Evolutionary conservation across 1,139 yeast genomes (phyloP).

Genomic region (Casaregolazyma lundiana): DNA sequence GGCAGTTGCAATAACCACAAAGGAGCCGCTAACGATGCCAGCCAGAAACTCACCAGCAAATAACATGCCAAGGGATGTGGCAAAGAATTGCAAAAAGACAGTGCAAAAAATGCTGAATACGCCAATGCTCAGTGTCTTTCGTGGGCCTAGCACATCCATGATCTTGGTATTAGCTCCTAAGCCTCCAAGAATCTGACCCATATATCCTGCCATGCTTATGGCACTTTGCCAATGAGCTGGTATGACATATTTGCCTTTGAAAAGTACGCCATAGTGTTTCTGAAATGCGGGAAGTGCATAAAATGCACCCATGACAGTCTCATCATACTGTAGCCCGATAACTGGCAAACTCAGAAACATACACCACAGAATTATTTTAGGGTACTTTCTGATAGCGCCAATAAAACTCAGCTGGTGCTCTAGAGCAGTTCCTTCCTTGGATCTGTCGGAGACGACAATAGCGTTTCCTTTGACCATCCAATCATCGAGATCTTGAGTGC

Average conservation of each 20-base stretch:
- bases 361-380: slow-evolving; percentile 42
- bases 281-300: slow-evolving; percentile 10
- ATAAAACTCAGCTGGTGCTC: slow-evolving; percentile 12
- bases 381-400: slow-evolving; percentile 19
- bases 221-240: slow-evolving; percentile 13
- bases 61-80: slow-evolving; percentile 34
- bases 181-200: slow-evolving; percentile 16
- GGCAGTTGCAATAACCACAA: slow-evolving; percentile 40
- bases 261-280: slow-evolving; percentile 7
- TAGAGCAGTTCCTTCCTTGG: slow-evolving; percentile 9
- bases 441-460: slow-evolving; percentile 6
- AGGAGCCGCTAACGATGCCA: slow-evolving; percentile 45
- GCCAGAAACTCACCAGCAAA: slow-evolving; percentile 40
- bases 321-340: slow-evolving; percentile 47
- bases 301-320: slow-evolving; percentile 35
- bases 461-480: slow-evolving; percentile 8
- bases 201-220: slow-evolving; percentile 5
- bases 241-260: slow-evolving; percentile 8
- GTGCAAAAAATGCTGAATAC: slow-evolving; percentile 17
- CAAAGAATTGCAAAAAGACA: slow-evolving; percentile 42
- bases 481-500: slow-evolving; percentile 2
- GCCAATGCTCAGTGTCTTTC: neutral
- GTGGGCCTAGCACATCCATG: slow-evolving; percentile 17
- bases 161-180: slow-evolving; percentile 32
- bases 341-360: slow-evolving; percentile 38